Percentiles rank a stretch among this genome's conserved stretches.
Evolutionary conservation across 1,284 basidiomycete species (phyloP).

Genomic region (Puccinia horiana): DNA sequence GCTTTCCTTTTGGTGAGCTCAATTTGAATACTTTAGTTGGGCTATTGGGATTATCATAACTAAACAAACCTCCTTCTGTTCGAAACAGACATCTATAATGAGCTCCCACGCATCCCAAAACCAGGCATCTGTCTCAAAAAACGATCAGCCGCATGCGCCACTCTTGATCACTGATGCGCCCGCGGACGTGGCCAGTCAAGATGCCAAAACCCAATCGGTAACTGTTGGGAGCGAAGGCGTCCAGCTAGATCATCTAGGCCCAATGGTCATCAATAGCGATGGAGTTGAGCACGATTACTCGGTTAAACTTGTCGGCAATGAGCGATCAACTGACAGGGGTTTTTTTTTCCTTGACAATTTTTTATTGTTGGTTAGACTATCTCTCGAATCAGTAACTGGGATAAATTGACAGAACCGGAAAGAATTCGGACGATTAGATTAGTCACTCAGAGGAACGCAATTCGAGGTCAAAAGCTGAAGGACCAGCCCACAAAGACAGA

Average conservation of each 20-base stretch:
- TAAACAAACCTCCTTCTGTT: background rate
- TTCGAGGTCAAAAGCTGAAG: conserved; percentile 36
- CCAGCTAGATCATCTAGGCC: conserved; percentile 45
- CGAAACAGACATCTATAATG: conserved; percentile 14
- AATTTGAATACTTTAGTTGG: background rate
- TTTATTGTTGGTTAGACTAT: conserved; percentile 21
- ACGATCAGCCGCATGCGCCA: conserved; percentile 3
- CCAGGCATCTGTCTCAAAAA: background rate
- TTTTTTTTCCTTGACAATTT: background rate
- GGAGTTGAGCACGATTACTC: conserved; percentile 17
- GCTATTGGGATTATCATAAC: background rate
- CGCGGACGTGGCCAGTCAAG: background rate
- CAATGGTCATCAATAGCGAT: conserved; percentile 49
- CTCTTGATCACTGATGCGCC: conserved; percentile 30
- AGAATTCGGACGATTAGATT: conserved; percentile 33
- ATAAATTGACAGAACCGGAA: conserved; percentile 38
- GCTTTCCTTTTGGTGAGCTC: background rate
- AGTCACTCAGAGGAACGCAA: conserved; percentile 34
- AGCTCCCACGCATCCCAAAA: conserved; percentile 9
- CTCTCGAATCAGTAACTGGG: conserved; percentile 49
- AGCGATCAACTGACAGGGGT: background rate
- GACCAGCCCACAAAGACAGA: conserved; percentile 1
- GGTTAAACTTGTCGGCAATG: background rate
- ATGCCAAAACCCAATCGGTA: background rate
- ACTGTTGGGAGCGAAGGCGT: conserved; percentile 26